Conservation (phyloP, 2,329 filamentous ascomycete genomes). For the Alternaria alternata region DNA sequence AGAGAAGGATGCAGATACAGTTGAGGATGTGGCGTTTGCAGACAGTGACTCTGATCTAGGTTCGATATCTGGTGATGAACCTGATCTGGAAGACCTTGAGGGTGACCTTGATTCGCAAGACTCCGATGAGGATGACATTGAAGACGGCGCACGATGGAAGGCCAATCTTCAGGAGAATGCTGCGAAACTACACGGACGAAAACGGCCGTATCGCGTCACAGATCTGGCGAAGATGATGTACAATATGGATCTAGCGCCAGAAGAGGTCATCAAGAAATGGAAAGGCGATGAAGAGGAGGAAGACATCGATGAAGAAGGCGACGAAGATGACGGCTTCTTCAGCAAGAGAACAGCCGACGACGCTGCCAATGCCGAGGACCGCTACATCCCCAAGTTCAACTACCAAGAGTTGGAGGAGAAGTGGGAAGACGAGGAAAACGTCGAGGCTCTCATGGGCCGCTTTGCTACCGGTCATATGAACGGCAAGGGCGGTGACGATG, state of each 20-base stretch:
- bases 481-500: constrained; percentile 44
- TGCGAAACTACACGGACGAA: constrained; percentile 72
- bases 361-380: constrained; percentile 70
- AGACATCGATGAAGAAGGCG: constrained; percentile 63
- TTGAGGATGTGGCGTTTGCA: constrained; percentile 85
- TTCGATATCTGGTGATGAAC: constrained; percentile 73
- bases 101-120: constrained; percentile 64
- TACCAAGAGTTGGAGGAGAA: constrained; percentile 83
- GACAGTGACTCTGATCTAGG: constrained; percentile 97
- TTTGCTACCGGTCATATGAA: constrained; percentile 77
- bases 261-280: constrained; percentile 82
- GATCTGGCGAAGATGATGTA: constrained; percentile 92
- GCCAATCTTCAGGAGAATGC: constrained; percentile 82
- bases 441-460: constrained; percentile 75
- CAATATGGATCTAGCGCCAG: constrained; percentile 77
- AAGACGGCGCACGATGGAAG: constrained; percentile 86
- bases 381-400: constrained; percentile 79
- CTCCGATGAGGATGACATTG: constrained; percentile 66
- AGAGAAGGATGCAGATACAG: constrained; percentile 34
- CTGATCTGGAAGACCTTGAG: constrained; percentile 38
- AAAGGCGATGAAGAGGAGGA: constrained; percentile 68
- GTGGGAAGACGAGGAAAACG: constrained; percentile 81
- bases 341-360: constrained; percentile 62
- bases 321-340: constrained; percentile 72
- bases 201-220: constrained; percentile 76